phyloP scores from a whole-genome alignment of 2,329 filamentous ascomycete species.

The Thielaviopsis ethacetica region DNA sequence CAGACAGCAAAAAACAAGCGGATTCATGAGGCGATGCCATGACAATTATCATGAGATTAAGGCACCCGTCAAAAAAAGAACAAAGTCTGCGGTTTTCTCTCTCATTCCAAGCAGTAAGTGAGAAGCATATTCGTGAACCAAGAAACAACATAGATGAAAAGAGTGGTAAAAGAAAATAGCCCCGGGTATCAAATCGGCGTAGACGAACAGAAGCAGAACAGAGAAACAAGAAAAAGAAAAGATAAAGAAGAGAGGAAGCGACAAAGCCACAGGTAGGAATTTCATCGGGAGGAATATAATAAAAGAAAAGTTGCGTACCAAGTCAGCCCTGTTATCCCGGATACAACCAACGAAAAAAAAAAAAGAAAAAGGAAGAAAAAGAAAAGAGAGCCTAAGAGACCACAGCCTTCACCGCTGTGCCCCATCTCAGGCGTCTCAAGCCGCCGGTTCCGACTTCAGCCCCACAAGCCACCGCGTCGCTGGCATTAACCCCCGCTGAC shows the following conservation, averaged over 20 bases:
- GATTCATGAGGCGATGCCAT: too few species aligned
- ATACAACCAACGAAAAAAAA: background rate
- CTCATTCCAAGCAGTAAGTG: too few species aligned
- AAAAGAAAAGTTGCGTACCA: too few species aligned
- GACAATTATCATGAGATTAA: too few species aligned
- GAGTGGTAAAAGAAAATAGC: background rate
- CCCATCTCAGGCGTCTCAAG: slow-evolving; percentile 38
- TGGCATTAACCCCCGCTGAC: slow-evolving; percentile 26
- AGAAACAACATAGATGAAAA: background rate
- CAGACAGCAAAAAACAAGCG: too few species aligned
- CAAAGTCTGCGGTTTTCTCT: too few species aligned
- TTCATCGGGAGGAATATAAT: too few species aligned
- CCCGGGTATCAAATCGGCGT: slow-evolving; percentile 6
- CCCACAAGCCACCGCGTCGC: slow-evolving; percentile 32
- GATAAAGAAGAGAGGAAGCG: background rate
- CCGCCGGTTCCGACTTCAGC: slow-evolving; percentile 37
- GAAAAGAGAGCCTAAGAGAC: slow-evolving; percentile 14
- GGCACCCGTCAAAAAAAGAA: too few species aligned
- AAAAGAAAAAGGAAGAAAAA: background rate
- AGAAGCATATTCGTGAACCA: too few species aligned
- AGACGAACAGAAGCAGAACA: background rate
- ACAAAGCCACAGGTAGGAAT: too few species aligned
- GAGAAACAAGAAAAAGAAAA: background rate
- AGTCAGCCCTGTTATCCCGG: background rate
- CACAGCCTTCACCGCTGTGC: slow-evolving; percentile 32